Base-by-base conservation (phyloP, 306 rosid genomes). In the Echinosophora koreensis region DNA sequence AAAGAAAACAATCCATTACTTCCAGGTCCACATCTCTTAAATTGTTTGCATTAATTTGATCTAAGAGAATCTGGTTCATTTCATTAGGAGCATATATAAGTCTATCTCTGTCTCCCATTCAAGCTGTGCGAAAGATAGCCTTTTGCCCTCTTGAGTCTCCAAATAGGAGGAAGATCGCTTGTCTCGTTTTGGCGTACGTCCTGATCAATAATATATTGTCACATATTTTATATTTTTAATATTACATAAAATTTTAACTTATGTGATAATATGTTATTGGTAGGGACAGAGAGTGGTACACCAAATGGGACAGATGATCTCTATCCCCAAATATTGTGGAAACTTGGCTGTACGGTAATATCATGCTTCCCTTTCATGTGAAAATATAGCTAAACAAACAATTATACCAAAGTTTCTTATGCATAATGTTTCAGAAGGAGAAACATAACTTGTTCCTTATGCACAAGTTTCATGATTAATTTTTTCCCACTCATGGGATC, bases 21-120 rank as follows among this genome's bases (percentile, higher is more conserved):
- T 52, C 39, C 8, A 22, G 66, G 57, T 69, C 83, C 81, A 42
- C 84, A 54, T 22, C 61, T 39, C 54, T 66, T 62, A 6, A 22
- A n/a, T 50, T 13, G 2, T 50, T n/a, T 32, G 65, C 6, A 17
- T 16, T 37, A 11, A 0, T 46, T 49, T 65, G 52, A 16, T 41
- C 34, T 28, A 55, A n/a, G n/a, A n/a, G n/a, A n/a, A n/a, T n/a
- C n/a, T n/a, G n/a, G n/a, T n/a, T n/a, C n/a, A n/a, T n/a, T n/a
- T n/a, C n/a, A n/a, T n/a, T n/a, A n/a, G n/a, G n/a, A n/a, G n/a
- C n/a, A n/a, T n/a, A n/a, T n/a, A n/a, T n/a, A n/a, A n/a, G n/a
- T n/a, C n/a, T n/a, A n/a, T n/a, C n/a, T n/a, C n/a, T n/a, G n/a
- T n/a, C 30, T 28, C 30, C 46, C 46, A 41, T 42, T 3, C 13